Base-by-base conservation (phyloP, 768 basidiomycete genomes). In the Hygrophoropsis aurantiaca region DNA sequence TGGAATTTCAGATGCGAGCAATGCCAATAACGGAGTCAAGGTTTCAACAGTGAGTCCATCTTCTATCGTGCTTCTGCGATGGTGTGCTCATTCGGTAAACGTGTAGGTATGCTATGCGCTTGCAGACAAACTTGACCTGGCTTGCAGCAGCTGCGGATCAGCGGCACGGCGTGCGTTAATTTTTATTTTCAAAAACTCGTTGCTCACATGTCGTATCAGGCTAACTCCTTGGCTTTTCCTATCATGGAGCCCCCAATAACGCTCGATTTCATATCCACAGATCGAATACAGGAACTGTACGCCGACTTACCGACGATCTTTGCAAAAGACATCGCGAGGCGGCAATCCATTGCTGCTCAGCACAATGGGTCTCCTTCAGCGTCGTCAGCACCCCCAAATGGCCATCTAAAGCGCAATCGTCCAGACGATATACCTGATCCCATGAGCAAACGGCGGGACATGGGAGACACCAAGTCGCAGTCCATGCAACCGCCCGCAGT, bases 61-160 rank as follows among this genome's bases (percentile, higher is more conserved):
- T 21, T 34, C 37, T 20, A n/a, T 26, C 20, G 32, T 40, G 13
- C 15, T 13, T 34, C 52, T 40, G 46, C 42, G 25, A 38, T 45
- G 15, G 15, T 5, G 24, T 33, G 30, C 44, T 41, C 41, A 55
- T 40, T 48, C 54, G 47, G 52, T 54, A 57, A 49, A 33, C 19
- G 32, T 19, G 39, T 23, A 89, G 88, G 58, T 89, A 80, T 65
- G 64, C 77, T 3, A 44, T 47, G 11, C 79, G 87, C 40, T 65
- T 90, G 33, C 84, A 89, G 56, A 76, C 81, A 24, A 90, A 90
- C 61, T 71, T 90, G 11, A 69, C 77, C 2, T 89, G 82, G 82
- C 64, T 89, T 53, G 84, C 85, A 38, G 76, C 80, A 16, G 79
- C 77, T n/a, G 82, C 80, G 34, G 86, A 89, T 54, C 15, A 72